These are phyloP conservation scores for Globisporangium uncinulatum DNA, from an alignment of 352 stramenopile species.

Conservation along the genomic window DNA sequence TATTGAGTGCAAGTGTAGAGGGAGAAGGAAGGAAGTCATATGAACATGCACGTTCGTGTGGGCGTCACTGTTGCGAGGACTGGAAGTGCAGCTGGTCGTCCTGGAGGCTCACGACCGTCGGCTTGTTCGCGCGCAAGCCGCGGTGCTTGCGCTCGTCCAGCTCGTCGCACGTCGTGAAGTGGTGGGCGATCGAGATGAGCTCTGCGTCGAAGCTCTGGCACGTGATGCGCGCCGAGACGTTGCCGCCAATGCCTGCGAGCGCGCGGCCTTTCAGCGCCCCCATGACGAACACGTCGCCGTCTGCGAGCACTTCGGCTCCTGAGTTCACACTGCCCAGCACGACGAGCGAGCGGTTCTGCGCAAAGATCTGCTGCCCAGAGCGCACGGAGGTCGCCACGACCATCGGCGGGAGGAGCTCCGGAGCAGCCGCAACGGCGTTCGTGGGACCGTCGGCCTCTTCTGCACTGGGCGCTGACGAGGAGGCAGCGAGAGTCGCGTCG, in stretches of 20 bases:
- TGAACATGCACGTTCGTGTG: not conserved
- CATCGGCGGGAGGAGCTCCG: slow-evolving; percentile 28
- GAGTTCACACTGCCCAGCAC: slow-evolving; percentile 85
- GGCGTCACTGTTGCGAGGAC: slow-evolving; percentile 23
- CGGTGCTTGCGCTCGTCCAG: slow-evolving; percentile 32
- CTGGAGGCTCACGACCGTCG: slow-evolving; percentile 49
- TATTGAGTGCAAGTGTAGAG: not conserved
- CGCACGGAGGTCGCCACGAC: slow-evolving; percentile 70
- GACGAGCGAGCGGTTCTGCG: slow-evolving; percentile 74
- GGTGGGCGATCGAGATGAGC: slow-evolving; percentile 86
- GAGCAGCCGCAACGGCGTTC: not conserved
- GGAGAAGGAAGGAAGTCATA: not conserved
- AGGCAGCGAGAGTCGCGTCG: not conserved
- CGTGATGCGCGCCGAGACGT: slow-evolving; percentile 55
- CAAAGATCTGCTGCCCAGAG: slow-evolving; percentile 86
- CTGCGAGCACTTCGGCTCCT: slow-evolving; percentile 81
- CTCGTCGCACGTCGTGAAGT: slow-evolving; percentile 87
- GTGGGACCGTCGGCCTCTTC: not conserved
- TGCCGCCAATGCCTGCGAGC: slow-evolving; percentile 79
- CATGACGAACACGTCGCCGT: slow-evolving; percentile 82
- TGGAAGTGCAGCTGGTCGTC: slow-evolving; percentile 62
- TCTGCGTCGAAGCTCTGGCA: slow-evolving; percentile 86
- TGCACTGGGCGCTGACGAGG: not conserved
- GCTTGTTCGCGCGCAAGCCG: slow-evolving; percentile 40
- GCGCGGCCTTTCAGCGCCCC: slow-evolving; percentile 79